Percentiles rank a stretch among this genome's conserved stretches.
These are phyloP conservation scores for Amauroascus verrucosus DNA, from an alignment of 2,329 filamentous ascomycete species.

Conservation along the genomic window DNA sequence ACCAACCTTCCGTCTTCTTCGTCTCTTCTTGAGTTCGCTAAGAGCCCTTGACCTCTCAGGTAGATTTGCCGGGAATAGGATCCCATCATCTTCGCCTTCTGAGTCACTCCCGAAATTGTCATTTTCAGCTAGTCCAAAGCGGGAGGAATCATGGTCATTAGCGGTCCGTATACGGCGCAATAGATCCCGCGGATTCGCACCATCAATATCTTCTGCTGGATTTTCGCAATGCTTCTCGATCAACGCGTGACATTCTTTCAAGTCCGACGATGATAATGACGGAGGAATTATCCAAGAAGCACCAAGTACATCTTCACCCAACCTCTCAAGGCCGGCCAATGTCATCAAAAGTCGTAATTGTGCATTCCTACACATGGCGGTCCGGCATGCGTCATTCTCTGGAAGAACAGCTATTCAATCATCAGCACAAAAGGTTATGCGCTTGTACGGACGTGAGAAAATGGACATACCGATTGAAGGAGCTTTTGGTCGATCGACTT, in stretches of 20 bases:
- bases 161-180: slow-evolving; percentile 57
- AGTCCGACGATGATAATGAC: slow-evolving; percentile 50
- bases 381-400: slow-evolving; percentile 55
- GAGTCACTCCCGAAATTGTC: slow-evolving; percentile 61
- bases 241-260: slow-evolving; percentile 58
- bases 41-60: slow-evolving; percentile 43
- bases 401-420: slow-evolving; percentile 47
- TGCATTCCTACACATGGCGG: slow-evolving; percentile 78
- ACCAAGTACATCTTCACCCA: slow-evolving; percentile 62
- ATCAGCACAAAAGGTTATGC: neutral
- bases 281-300: slow-evolving; percentile 69
- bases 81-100: slow-evolving; percentile 51
- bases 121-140: slow-evolving; percentile 31
- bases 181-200: slow-evolving; percentile 62
- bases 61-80: slow-evolving; percentile 54
- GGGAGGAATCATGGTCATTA: slow-evolving; percentile 29
- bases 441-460: neutral
- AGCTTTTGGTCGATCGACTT: slow-evolving; percentile 20
- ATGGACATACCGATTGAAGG: slow-evolving; percentile 41
- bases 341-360: slow-evolving; percentile 77
- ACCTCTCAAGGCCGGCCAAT: slow-evolving; percentile 58
- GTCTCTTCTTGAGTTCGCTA: slow-evolving; percentile 50
- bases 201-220: slow-evolving; percentile 67
- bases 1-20: slow-evolving; percentile 43
- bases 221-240: slow-evolving; percentile 71